Evolutionary conservation across 108 stramenopile species (phyloP).

Genomic region (Stephanodiscus minutulus): DNA sequence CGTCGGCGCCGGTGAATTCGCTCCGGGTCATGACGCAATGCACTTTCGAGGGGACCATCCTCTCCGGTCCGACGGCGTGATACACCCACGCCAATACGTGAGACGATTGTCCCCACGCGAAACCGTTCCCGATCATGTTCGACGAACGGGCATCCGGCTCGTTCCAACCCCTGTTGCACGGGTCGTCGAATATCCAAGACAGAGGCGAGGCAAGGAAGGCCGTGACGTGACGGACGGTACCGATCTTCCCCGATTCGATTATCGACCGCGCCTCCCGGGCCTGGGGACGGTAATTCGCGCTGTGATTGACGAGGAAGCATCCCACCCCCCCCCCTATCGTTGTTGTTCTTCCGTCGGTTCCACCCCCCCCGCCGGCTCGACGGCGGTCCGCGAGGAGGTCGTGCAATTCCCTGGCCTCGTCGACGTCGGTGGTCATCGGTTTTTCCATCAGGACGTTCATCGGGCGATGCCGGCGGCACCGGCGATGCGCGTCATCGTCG

Average conservation of each 20-base stretch:
- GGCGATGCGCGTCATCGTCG: neutral
- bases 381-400: conserved; percentile 23
- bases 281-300: conserved; percentile 70
- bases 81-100: conserved; percentile 74
- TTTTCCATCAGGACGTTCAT: conserved; percentile 77
- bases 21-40: conserved; percentile 61
- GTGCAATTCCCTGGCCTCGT: conserved; percentile 52
- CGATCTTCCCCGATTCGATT: conserved; percentile 37
- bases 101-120: conserved; percentile 72
- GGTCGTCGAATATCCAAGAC: conserved; percentile 59
- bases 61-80: conserved; percentile 45
- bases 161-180: conserved; percentile 47
- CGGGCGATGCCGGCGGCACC: no score
- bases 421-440: conserved; percentile 72
- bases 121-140: conserved; percentile 76
- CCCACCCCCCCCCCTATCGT: conserved; percentile 22
- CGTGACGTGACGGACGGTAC: conserved; percentile 39
- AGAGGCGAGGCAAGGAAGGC: conserved; percentile 63
- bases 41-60: conserved; percentile 49
- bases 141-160: conserved; percentile 47
- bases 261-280: conserved; percentile 53
- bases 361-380: neutral
- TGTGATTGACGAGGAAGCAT: conserved; percentile 69
- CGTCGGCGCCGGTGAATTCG: conserved; percentile 63
- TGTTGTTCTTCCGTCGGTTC: neutral